Conservation (phyloP, 352 stramenopile genomes). For the Salisapilia sapeloensis region DNA sequence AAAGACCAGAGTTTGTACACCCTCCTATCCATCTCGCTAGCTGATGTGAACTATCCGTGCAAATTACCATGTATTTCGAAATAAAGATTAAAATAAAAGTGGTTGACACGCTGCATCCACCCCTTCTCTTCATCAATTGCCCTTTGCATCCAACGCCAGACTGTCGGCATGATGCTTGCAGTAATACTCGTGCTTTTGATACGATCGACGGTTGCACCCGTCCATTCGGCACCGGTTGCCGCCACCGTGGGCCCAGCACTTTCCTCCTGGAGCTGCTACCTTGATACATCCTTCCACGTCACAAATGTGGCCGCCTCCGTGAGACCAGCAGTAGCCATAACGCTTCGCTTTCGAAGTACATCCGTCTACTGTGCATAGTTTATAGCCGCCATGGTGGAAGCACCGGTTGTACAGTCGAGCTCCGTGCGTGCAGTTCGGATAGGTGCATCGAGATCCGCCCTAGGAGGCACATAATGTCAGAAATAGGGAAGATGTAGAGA, state of each 20-base stretch:
- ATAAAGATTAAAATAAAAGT: too few species aligned
- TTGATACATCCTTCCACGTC: constrained; percentile 29
- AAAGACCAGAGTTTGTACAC: too few species aligned
- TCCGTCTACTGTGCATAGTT: constrained; percentile 36
- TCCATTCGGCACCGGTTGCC: constrained; percentile 52
- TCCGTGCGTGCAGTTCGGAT: constrained; percentile 34
- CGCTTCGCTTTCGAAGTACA: constrained; percentile 54
- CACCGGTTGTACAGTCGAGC: constrained; percentile 42
- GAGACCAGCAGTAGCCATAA: constrained; percentile 56
- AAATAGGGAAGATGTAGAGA: background rate
- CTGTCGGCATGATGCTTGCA: constrained; percentile 68
- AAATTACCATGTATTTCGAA: too few species aligned
- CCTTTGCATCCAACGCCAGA: too few species aligned
- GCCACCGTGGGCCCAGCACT: constrained; percentile 53
- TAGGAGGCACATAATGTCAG: constrained; percentile 1
- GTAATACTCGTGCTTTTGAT: constrained; percentile 50
- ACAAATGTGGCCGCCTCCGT: constrained; percentile 45
- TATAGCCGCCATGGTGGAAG: constrained; percentile 49
- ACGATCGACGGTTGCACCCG: constrained; percentile 49
- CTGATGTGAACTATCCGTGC: too few species aligned
- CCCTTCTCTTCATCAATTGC: too few species aligned
- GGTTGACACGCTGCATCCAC: too few species aligned
- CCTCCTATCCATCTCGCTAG: too few species aligned
- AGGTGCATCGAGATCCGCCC: constrained; percentile 35
- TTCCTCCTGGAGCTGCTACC: constrained; percentile 38